Percentiles rank a stretch among this genome's conserved stretches.
Conservation (phyloP, 2,329 filamentous ascomycete species). For the Penicillium sp. region DNA sequence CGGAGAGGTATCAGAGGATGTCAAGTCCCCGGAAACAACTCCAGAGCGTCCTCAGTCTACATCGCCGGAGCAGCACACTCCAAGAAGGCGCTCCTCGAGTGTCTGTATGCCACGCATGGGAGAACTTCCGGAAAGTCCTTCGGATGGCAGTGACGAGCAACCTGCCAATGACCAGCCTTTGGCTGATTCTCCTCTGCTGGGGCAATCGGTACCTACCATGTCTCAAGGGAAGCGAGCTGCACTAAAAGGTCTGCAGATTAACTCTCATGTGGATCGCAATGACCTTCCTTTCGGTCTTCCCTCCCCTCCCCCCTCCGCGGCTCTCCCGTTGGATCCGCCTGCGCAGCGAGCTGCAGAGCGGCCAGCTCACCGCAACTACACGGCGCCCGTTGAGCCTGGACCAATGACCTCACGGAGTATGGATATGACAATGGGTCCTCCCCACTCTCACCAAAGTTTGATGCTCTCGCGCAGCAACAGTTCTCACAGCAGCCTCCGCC, state of each 20-base stretch:
- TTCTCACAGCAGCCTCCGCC: constrained; percentile 24
- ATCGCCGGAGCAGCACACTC: constrained; percentile 11
- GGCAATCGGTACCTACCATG: constrained; percentile 8
- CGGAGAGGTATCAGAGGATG: constrained; percentile 4
- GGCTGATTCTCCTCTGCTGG: constrained; percentile 24
- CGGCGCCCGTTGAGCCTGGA: constrained; percentile 11
- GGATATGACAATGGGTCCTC: constrained; percentile 10
- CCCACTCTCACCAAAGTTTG: constrained; percentile 12
- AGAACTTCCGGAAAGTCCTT: constrained; percentile 11
- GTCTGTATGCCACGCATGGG: constrained; percentile 17
- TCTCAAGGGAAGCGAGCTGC: constrained; percentile 10
- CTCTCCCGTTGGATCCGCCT: constrained; percentile 24
- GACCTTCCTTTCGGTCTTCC: constrained; percentile 25
- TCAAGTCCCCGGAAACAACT: constrained; percentile 9
- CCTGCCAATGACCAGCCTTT: constrained; percentile 12
- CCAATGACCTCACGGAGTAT: constrained; percentile 4
- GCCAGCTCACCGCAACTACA: constrained; percentile 17
- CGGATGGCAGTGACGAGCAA: background rate
- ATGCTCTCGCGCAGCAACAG: constrained; percentile 25
- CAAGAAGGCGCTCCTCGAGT: constrained; percentile 15
- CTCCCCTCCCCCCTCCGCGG: constrained; percentile 28
- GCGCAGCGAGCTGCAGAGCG: constrained; percentile 11
- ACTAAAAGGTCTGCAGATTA: constrained; percentile 14
- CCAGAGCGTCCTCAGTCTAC: constrained; percentile 16
- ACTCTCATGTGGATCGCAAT: constrained; percentile 11